phyloP scores from a whole-genome alignment of 2,329 filamentous ascomycete genomes.

The Penicillium aurantiogriseum region DNA sequence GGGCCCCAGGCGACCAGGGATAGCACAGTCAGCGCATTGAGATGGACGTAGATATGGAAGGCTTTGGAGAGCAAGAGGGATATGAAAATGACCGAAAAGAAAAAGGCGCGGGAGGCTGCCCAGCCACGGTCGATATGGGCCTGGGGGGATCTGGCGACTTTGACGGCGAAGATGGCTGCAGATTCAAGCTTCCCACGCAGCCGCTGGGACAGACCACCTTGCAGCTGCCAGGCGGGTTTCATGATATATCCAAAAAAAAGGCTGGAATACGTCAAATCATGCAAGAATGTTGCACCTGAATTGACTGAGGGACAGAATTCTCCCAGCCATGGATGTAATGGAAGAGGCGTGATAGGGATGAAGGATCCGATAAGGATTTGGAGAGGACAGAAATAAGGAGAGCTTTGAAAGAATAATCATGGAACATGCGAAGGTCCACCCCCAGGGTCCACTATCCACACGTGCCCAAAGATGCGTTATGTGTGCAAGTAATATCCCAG shows the following conservation, averaged over 20 bases:
- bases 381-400: not conserved
- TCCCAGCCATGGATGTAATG: not conserved
- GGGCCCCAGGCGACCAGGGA: slow-evolving; percentile 13
- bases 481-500: not conserved
- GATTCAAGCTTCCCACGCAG: slow-evolving; percentile 1
- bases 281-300: not conserved
- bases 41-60: slow-evolving; percentile 13
- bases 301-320: not conserved
- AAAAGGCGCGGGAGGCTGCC: slow-evolving; percentile 8
- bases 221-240: slow-evolving; percentile 3
- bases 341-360: not conserved
- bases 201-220: not conserved
- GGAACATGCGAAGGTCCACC: not conserved
- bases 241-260: slow-evolving; percentile 1
- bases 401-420: not conserved
- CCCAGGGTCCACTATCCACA: not conserved
- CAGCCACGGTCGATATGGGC: slow-evolving; percentile 8
- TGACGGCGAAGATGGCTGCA: not conserved
- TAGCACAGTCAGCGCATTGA: not conserved
- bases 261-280: not conserved
- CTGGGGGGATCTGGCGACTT: slow-evolving; percentile 13
- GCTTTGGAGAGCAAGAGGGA: slow-evolving; percentile 12
- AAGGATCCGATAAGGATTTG: not conserved
- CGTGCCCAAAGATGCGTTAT: not conserved
- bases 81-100: slow-evolving; percentile 17